phyloP scores from a whole-genome alignment of 2,329 filamentous ascomycete genomes.

The Botrytis medusae region DNA sequence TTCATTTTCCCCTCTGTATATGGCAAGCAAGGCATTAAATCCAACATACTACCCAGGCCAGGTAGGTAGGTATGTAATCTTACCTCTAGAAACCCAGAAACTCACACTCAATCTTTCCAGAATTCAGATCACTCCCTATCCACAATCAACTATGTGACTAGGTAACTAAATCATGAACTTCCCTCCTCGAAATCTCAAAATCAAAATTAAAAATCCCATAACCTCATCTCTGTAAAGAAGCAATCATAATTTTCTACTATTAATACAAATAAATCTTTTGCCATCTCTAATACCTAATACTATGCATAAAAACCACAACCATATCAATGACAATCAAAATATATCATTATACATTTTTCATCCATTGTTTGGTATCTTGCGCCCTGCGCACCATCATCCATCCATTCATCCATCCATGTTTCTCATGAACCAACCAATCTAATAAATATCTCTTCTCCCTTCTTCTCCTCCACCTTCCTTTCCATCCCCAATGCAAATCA shows the following conservation, averaged over 20 bases:
- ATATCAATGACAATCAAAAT: neutral
- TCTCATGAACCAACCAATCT: neutral
- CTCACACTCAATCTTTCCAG: neutral
- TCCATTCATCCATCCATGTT: neutral
- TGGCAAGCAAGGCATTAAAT: neutral
- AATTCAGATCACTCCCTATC: neutral
- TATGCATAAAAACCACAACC: neutral
- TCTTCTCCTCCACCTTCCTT: neutral
- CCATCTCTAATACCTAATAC: neutral
- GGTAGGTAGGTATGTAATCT: neutral
- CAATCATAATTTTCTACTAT: neutral
- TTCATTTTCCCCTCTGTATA: neutral
- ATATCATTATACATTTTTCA: neutral
- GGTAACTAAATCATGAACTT: neutral
- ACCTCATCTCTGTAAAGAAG: neutral
- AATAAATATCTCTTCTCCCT: neutral
- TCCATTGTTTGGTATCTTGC: neutral
- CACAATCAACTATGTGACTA: neutral
- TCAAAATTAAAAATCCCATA: neutral
- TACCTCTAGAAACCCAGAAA: neutral
- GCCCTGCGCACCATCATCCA: neutral
- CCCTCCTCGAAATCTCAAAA: neutral
- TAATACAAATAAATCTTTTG: neutral
- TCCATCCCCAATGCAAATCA: neutral
- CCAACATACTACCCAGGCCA: neutral